A percentile compares a stretch with the other conserved stretches of the same genome.
Conservation (phyloP, 768 basidiomycete genomes). For the Chiua virens region DNA sequence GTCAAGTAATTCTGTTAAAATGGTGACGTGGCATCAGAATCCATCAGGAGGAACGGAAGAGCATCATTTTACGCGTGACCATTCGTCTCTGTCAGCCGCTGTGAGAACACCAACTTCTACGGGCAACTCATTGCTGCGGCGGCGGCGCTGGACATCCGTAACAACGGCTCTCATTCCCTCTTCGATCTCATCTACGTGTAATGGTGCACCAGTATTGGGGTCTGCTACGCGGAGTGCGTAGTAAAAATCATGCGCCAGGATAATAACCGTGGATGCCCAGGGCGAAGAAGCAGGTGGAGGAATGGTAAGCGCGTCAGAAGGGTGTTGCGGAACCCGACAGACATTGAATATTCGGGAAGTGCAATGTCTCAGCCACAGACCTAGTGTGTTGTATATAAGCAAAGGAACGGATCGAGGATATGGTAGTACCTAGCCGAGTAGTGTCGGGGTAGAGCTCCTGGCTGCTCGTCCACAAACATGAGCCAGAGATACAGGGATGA, state of each 20-base stretch:
- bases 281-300: constrained; percentile 42
- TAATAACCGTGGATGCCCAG: constrained; percentile 53
- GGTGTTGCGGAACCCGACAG: constrained; percentile 67
- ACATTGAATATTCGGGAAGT: constrained; percentile 71
- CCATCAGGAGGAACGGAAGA: no score
- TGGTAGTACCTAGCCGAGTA: constrained; percentile 58
- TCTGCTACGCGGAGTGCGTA: constrained; percentile 70
- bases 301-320: constrained; percentile 59
- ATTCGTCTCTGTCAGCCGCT: constrained; percentile 77
- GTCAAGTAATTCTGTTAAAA: constrained; percentile 57
- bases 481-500: constrained; percentile 1
- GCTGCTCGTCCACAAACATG: constrained; percentile 36
- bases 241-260: constrained; percentile 76
- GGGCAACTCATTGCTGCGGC: constrained; percentile 53
- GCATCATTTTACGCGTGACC: constrained; percentile 62
- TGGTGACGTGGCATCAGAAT: neutral
- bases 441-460: constrained; percentile 71
- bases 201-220: constrained; percentile 26
- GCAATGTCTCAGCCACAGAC: constrained; percentile 63
- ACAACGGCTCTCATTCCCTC: constrained; percentile 44
- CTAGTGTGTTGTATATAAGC: constrained; percentile 27
- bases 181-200: constrained; percentile 46
- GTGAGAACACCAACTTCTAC: constrained; percentile 69
- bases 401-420: neutral
- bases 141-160: constrained; percentile 56